phyloP scores from a whole-genome alignment of 176 grass and related monocot species.

The Lolium rigidum region DNA sequence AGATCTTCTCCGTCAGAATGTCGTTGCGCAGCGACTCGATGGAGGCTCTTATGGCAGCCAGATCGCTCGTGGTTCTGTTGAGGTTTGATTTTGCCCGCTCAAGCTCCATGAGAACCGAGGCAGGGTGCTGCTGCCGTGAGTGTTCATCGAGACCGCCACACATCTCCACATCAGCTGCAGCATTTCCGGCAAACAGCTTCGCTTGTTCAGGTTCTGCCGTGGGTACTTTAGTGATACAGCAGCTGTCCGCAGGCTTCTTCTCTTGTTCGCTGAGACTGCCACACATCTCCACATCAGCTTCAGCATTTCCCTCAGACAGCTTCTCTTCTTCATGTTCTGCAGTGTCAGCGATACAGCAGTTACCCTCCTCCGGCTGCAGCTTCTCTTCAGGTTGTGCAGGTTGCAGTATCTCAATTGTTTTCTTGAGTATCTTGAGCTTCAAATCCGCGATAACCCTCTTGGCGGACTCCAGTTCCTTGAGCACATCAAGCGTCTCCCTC shows the following conservation, averaged over 20 bases:
- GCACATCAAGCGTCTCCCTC: constrained; percentile 62
- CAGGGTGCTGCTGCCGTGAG: constrained; percentile 16
- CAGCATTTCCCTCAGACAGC: not conserved
- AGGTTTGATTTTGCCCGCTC: constrained; percentile 70
- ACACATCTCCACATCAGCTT: not conserved
- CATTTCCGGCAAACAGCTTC: not conserved
- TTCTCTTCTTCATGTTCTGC: too few species aligned
- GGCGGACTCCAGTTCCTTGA: constrained; percentile 64
- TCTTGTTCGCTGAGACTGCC: not conserved
- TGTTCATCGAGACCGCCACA: not conserved
- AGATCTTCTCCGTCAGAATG: constrained; percentile 62
- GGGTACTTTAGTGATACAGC: not conserved
- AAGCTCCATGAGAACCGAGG: constrained; percentile 62
- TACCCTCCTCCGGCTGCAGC: not conserved
- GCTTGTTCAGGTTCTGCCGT: too few species aligned
- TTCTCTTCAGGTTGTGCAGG: not conserved
- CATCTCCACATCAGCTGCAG: not conserved
- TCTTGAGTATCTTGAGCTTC: constrained; percentile 64
- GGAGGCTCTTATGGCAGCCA: constrained; percentile 56
- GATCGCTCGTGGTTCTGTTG: constrained; percentile 60
- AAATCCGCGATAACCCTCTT: constrained; percentile 70
- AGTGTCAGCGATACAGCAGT: not conserved
- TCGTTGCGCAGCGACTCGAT: constrained; percentile 52
- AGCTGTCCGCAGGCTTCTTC: too few species aligned
- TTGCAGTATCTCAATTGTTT: not conserved